Evolutionary conservation across 805 yeast species (phyloP).

Genomic region (Yamadazyma scolyti): DNA sequence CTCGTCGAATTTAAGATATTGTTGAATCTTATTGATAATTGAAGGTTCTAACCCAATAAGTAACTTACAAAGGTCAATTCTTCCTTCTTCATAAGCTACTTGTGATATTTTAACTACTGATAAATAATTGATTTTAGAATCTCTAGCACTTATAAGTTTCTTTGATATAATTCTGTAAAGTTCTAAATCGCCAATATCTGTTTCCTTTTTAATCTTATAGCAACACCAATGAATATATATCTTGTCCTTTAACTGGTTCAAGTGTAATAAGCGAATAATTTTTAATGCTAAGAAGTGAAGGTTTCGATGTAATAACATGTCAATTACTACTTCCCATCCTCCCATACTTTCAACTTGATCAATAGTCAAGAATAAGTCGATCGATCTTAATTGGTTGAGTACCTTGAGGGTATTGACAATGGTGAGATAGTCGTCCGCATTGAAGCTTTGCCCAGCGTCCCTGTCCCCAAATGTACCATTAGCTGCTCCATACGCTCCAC

Average conservation of each 20-base stretch:
- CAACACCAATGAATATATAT: slow-evolving; percentile 82
- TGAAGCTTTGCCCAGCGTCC: too few relatives aligned
- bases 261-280: slow-evolving; percentile 47
- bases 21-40: slow-evolving; percentile 51
- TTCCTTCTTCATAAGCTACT: slow-evolving; percentile 78
- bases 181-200: slow-evolving; percentile 54
- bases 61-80: slow-evolving; percentile 61
- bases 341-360: slow-evolving; percentile 51
- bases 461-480: too few relatives aligned
- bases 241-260: slow-evolving; percentile 31
- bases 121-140: slow-evolving; percentile 29
- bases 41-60: slow-evolving; percentile 68
- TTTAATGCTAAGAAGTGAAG: slow-evolving; percentile 61
- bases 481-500: slow-evolving; percentile 49
- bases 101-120: slow-evolving; percentile 59
- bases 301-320: slow-evolving; percentile 55
- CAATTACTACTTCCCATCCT: slow-evolving; percentile 54
- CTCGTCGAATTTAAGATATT: slow-evolving; percentile 69
- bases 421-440: slow-evolving; percentile 58
- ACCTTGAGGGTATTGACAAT: slow-evolving; percentile 61
- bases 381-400: slow-evolving; percentile 63
- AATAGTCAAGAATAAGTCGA: slow-evolving; percentile 69
- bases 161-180: slow-evolving; percentile 48
- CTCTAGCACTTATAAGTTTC: slow-evolving; percentile 33
- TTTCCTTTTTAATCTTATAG: slow-evolving; percentile 55